Evolutionary conservation across 805 yeast species (phyloP).

Genomic region (Teunomyces cretensis): DNA sequence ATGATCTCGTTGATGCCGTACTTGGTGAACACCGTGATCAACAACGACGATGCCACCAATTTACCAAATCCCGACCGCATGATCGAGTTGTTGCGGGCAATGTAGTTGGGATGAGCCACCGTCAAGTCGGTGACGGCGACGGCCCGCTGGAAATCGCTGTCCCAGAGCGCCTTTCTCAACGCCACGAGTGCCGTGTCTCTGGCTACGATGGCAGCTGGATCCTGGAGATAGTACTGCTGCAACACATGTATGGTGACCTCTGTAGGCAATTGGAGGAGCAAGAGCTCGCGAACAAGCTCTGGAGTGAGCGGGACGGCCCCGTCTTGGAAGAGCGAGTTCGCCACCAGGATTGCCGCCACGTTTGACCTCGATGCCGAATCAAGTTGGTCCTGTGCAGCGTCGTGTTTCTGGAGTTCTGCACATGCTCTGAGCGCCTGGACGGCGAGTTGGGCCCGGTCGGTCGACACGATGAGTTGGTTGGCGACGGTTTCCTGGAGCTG

Average conservation of each 20-base stretch:
- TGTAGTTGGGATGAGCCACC: slow-evolving; percentile 55
- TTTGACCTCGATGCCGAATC: slow-evolving; percentile 11
- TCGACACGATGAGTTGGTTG: not conserved
- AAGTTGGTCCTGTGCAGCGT: slow-evolving; percentile 20
- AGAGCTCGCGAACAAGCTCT: slow-evolving; percentile 25
- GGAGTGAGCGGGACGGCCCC: slow-evolving; percentile 21
- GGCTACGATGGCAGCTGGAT: slow-evolving; percentile 25
- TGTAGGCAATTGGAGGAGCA: slow-evolving; percentile 35
- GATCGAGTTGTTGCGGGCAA: slow-evolving; percentile 29
- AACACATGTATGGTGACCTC: slow-evolving; percentile 24
- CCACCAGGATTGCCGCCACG: slow-evolving; percentile 8
- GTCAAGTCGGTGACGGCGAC: slow-evolving; percentile 59
- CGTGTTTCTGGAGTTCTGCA: not conserved
- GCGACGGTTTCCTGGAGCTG: slow-evolving; percentile 3
- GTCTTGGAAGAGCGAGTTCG: slow-evolving; percentile 20
- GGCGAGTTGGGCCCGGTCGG: not conserved
- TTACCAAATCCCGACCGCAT: slow-evolving; percentile 30
- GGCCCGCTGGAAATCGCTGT: slow-evolving; percentile 58
- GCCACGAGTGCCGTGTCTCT: slow-evolving; percentile 56
- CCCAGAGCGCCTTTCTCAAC: slow-evolving; percentile 55
- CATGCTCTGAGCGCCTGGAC: slow-evolving; percentile 6
- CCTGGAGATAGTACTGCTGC: slow-evolving; percentile 16
- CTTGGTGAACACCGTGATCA: slow-evolving; percentile 37
- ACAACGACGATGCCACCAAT: slow-evolving; percentile 31
- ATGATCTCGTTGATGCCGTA: slow-evolving; percentile 41